phyloP scores from a whole-genome alignment of 148 eudicot species.

The Silene uniflora region DNA sequence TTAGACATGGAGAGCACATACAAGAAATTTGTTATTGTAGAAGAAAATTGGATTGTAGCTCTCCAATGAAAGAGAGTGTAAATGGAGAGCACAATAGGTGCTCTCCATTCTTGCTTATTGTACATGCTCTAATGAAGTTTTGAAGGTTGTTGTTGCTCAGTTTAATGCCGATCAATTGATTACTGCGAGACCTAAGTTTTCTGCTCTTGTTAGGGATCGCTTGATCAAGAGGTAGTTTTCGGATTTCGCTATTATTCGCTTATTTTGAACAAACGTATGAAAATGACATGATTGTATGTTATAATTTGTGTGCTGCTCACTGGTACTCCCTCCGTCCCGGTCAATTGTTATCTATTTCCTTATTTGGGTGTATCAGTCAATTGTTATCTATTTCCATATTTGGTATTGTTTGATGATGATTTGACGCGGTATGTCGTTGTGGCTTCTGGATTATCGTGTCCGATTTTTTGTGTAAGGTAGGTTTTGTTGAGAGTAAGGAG shows the following conservation, averaged over 20 bases:
- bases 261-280: background rate
- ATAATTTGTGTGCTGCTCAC: background rate
- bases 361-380: too few species aligned
- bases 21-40: too few species aligned
- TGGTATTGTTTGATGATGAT: background rate
- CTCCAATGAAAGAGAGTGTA: too few species aligned
- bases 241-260: background rate
- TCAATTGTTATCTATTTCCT: too few species aligned
- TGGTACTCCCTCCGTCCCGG: too few species aligned
- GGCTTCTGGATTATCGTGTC: background rate
- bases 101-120: too few species aligned
- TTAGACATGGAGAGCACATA: too few species aligned
- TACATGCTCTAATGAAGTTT: constrained; percentile 80
- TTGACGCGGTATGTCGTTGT: background rate
- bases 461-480: background rate
- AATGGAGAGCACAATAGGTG: too few species aligned
- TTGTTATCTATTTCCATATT: too few species aligned
- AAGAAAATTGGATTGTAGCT: too few species aligned
- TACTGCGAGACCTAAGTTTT: constrained; percentile 76
- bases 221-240: constrained; percentile 38
- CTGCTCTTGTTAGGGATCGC: constrained; percentile 73
- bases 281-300: too few species aligned
- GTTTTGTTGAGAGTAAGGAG: background rate
- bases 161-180: too few species aligned
- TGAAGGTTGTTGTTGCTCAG: constrained; percentile 87